Conservation (phyloP, 768 basidiomycete genomes). For the Amanita polypyramis region DNA sequence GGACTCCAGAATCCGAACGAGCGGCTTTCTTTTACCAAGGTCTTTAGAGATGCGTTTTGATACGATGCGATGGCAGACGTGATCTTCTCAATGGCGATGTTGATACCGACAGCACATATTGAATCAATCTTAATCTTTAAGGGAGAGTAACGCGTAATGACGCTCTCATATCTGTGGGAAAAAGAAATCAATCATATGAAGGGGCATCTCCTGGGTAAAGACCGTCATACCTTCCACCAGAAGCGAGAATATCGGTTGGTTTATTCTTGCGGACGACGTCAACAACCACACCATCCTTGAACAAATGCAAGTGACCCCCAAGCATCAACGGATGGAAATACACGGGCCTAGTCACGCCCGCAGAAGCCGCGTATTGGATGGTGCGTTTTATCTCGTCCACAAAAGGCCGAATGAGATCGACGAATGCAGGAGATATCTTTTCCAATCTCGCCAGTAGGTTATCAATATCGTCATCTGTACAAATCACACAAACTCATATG, state of each 20-base stretch:
- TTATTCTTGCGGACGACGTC: slow-evolving; percentile 64
- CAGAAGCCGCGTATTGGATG: slow-evolving; percentile 44
- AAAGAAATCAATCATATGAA: slow-evolving; percentile 2
- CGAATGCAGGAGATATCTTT: slow-evolving; percentile 44
- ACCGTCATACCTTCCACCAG: slow-evolving; percentile 66
- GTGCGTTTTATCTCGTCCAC: slow-evolving; percentile 56
- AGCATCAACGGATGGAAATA: slow-evolving; percentile 69
- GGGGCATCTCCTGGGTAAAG: not conserved
- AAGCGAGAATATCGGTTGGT: slow-evolving; percentile 60
- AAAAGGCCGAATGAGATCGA: slow-evolving; percentile 34
- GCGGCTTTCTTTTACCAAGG: slow-evolving; percentile 63
- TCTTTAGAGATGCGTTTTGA: slow-evolving; percentile 59
- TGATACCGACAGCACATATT: slow-evolving; percentile 61
- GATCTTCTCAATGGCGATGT: slow-evolving; percentile 75
- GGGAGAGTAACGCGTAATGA: slow-evolving; percentile 52
- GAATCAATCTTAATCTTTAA: slow-evolving; percentile 42
- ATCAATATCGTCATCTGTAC: slow-evolving; percentile 53
- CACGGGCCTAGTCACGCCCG: slow-evolving; percentile 56
- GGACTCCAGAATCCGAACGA: slow-evolving; percentile 89
- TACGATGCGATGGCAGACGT: slow-evolving; percentile 56
- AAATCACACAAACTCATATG: not conserved
- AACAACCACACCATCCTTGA: slow-evolving; percentile 66
- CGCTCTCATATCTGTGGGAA: slow-evolving; percentile 52
- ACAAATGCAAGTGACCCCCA: slow-evolving; percentile 49
- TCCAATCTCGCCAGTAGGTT: slow-evolving; percentile 44